Conservation (phyloP, 306 rosid genomes). For the Cajanus cajan region DNA sequence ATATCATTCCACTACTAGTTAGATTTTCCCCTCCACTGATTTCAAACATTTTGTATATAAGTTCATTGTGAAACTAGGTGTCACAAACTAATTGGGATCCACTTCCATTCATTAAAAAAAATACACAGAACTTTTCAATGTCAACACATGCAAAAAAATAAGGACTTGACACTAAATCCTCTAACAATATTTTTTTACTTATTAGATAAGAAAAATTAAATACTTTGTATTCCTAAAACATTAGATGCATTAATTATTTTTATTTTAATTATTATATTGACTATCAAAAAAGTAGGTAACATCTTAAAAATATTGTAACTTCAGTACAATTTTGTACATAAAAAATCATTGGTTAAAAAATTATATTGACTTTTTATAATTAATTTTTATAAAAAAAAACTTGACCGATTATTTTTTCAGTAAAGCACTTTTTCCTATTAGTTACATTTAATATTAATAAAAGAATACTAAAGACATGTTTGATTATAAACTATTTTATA, state of each 20-base stretch:
- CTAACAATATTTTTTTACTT: neutral
- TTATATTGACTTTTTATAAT: no score
- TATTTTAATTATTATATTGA: neutral
- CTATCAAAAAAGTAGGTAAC: no score
- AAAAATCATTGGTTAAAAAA: no score
- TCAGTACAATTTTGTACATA: no score
- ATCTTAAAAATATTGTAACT: no score
- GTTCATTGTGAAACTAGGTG: neutral
- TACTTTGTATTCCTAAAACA: neutral
- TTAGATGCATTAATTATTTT: neutral
- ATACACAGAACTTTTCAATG: neutral
- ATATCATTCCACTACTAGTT: neutral
- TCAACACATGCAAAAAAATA: neutral
- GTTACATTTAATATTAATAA: no score
- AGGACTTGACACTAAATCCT: neutral
- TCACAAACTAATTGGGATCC: neutral
- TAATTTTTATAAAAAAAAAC: no score
- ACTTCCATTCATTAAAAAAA: neutral
- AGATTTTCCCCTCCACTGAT: neutral
- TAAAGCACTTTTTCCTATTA: no score
- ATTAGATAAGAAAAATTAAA: neutral
- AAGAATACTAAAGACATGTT: no score
- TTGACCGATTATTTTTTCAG: no score
- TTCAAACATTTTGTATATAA: neutral
- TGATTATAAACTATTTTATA: no score